A percentile compares a stretch with the other conserved stretches of the same genome.
Conservation (phyloP, 768 basidiomycete species). For the Leccinum ochraceum region DNA sequence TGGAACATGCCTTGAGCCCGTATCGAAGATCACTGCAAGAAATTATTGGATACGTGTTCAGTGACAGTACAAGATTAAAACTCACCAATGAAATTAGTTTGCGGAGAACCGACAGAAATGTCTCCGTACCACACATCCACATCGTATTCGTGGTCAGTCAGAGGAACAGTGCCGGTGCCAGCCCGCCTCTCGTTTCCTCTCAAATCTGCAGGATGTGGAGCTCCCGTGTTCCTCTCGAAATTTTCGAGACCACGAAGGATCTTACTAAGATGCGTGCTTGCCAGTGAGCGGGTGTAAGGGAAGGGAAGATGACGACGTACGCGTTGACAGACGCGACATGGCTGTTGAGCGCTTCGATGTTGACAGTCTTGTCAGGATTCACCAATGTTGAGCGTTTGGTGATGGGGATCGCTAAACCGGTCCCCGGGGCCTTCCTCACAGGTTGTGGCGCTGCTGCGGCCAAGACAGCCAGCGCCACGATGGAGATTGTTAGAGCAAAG, state of each 20-base stretch:
- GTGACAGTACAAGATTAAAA: not conserved
- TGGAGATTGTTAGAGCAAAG: not conserved
- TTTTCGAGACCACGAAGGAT: not conserved
- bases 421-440: not conserved
- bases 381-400: conserved; percentile 5
- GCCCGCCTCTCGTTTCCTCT: not conserved
- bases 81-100: not conserved
- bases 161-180: not conserved
- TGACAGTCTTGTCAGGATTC: conserved; percentile 9
- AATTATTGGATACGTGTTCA: not conserved
- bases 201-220: not conserved
- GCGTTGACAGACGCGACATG: conserved; percentile 4
- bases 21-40: not conserved
- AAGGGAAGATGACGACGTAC: conserved; percentile 3
- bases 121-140: conserved; percentile 10
- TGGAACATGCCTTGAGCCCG: conserved; percentile 12
- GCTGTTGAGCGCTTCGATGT: conserved; percentile 5
- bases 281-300: not conserved
- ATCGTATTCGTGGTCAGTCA: not conserved
- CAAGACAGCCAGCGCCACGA: conserved; percentile 6
- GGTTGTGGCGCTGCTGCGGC: conserved; percentile 8
- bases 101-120: conserved; percentile 10
- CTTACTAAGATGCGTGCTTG: not conserved
- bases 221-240: conserved; percentile 7
- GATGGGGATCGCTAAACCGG: conserved; percentile 11